Base-by-base conservation (phyloP, 192 early-diverging fungal genomes). In the Powellomyces hirtus region DNA sequence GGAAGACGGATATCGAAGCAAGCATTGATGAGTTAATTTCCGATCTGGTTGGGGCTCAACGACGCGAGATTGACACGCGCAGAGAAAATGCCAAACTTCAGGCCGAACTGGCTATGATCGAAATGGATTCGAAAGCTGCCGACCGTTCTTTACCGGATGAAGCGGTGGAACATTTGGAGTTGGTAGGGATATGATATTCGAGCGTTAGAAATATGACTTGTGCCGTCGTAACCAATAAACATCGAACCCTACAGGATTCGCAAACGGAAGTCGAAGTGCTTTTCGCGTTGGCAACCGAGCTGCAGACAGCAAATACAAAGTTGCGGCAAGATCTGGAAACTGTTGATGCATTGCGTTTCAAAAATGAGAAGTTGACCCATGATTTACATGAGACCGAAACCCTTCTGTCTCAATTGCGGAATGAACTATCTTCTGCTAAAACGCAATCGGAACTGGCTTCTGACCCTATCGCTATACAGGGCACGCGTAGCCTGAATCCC, bases 271-370 rank as follows among this genome's bases (percentile, higher is more conserved):
- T 40, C n/a, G 22, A 56, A 26, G 50, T 66, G 24, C 64, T 66
- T 2, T 64, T 50, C 24, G 46, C 35, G 1, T 36, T 66, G 24
- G 64, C 64, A 8, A 36, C 18, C 29, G 64, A 66, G 35, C 24
- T 66, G 10, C 50, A 66, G 24, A 31, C 35, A 26, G 64, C 64
- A 6, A 66, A 66, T 24, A 16, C 29, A 6, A 52, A 66, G 24
- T 26, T 66, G 7, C 49, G 64, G 7, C 5, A 0, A 6, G 64
- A 66, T 24, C 30, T 66, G 10, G 53, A 53, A 8, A 52, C 33
- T 14, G 51, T 52, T 11, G 34, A 36, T 14, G 26, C 6, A 7
- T 27, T 60, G 16, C 59, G 38, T 13, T 2, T 24, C 11, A 16
- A 14, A 34, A 66, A 52, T 38, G 27, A 52, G 13, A 53, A 16